A percentile compares a stretch with the other conserved stretches of the same genome.
Conservation (phyloP, 2,329 filamentous ascomycete species). For the Pleoardoris graminearum region DNA sequence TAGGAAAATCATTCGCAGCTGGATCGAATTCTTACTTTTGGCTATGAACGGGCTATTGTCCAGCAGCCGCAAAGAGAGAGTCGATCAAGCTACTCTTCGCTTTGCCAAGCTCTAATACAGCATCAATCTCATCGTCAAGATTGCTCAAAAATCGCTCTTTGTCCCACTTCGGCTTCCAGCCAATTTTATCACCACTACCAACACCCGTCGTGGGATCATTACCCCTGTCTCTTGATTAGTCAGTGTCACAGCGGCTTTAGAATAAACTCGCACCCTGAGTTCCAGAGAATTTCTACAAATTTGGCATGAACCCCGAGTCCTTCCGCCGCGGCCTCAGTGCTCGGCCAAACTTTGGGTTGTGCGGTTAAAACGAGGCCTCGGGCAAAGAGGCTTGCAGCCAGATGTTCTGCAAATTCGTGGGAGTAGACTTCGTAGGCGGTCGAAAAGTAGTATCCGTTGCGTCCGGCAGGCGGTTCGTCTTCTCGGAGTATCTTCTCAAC, state of each 20-base stretch:
- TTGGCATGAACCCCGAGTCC: conserved; percentile 1
- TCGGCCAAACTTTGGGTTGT: conserved; percentile 3
- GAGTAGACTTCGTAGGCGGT: background rate
- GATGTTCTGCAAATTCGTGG: background rate
- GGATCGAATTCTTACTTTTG: too few species aligned
- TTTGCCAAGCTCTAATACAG: conserved; percentile 10
- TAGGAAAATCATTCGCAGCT: too few species aligned
- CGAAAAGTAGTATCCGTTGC: conserved; percentile 9
- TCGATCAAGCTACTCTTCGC: conserved; percentile 13
- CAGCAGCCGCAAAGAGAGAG: conserved; percentile 1
- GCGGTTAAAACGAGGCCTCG: conserved; percentile 3
- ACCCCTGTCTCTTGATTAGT: background rate
- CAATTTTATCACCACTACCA: background rate
- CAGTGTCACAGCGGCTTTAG: background rate
- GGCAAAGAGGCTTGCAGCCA: background rate
- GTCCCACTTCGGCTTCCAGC: conserved; percentile 8
- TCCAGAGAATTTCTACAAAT: conserved; percentile 11
- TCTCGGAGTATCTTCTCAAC: background rate
- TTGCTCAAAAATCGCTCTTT: conserved; percentile 2
- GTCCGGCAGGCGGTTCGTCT: background rate
- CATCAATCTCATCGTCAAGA: conserved; percentile 10
- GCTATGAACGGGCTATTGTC: too few species aligned
- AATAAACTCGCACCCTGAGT: conserved; percentile 4
- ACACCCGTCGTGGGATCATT: background rate
- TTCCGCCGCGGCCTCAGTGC: conserved; percentile 3